Evolutionary conservation across 208 protist species (phyloP), one percentile per base, ranked within the genome.

Genomic region (Trypanosoma platydactyli): DNA sequence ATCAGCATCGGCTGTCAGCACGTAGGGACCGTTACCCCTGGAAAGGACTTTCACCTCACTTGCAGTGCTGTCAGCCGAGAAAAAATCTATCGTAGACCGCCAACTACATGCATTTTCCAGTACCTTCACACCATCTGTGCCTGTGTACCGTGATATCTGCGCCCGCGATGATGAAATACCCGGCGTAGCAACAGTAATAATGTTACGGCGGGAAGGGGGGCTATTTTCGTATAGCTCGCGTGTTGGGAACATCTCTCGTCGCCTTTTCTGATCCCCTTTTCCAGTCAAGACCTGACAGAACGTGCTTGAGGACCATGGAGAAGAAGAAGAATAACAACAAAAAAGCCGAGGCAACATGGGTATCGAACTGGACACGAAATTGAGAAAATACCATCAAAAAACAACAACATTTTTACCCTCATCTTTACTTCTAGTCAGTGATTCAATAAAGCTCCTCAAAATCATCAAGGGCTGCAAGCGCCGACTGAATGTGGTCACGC

Each of bases 401-500:
- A 38, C 33, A 38, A 38, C 33, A 38, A 38, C 3, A 3, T 3
- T 38, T 38, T 38, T 9, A 38, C 33, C 33, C 3, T 38, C 5
- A 38, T 53, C 27, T 16, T 16, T 63, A 49, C 15, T 49, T 7
- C 16, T 29, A 29, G 5, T 48, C 40, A 45, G 12, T 16, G 18
- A 41, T 41, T 62, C 49, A 72, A 35, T 92, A 94, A 18, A 89
- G 62, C 57, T 89, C 84, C 29, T 95, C 86, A 79, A 95, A 95
- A 63, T 95, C 89, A 60, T 95, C 89, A 40, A 95, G 77, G 0
- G 85, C 86, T 7, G 86, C 79, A 30, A 95, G 76, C 1, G 89
- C 89, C 20, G 80, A 83, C 57, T 83, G 72, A 55, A 94, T 89
- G n/a, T 79, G 72, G 22, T 61, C 59, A 29, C 68, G 68, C 29